Evolutionary conservation across 495 filamentous ascomycete genomes (phyloP).

Genomic region (Paragyromitra xinjiangensis): DNA sequence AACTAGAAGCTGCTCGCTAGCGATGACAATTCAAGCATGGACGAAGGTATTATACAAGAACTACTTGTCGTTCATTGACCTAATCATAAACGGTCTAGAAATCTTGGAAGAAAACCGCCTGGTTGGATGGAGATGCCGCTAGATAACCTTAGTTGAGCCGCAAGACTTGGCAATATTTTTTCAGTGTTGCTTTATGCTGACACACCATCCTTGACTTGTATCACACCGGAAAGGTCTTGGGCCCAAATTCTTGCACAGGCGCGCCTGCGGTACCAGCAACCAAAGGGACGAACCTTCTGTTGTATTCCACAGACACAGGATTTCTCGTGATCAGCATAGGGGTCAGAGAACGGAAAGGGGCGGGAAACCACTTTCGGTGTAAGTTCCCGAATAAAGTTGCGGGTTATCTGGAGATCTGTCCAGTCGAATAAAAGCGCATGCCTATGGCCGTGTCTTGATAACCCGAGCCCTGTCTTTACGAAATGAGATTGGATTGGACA

Average conservation of each 20-base stretch:
- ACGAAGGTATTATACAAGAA: not conserved
- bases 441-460: not conserved
- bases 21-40: not conserved
- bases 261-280: no score
- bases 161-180: slow-evolving; percentile 29
- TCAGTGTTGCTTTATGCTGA: not conserved
- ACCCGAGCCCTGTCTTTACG: slow-evolving; percentile 1
- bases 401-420: not conserved
- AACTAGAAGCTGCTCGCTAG: not conserved
- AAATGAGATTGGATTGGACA: slow-evolving; percentile 31
- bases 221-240: no score
- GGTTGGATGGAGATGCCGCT: not conserved
- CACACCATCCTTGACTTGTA: not conserved
- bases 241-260: no score
- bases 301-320: not conserved
- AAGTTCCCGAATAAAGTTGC: slow-evolving; percentile 20
- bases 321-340: not conserved
- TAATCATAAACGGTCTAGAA: not conserved
- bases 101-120: not conserved
- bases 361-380: not conserved
- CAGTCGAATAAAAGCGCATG: slow-evolving; percentile 17
- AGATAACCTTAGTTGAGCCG: slow-evolving; percentile 44
- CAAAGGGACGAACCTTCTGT: not conserved
- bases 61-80: not conserved
- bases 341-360: not conserved